A percentile compares a stretch with the other conserved stretches of the same genome.
Evolutionary conservation across 768 basidiomycete species (phyloP).

Genomic region (Vishniacozyma victoriae): DNA sequence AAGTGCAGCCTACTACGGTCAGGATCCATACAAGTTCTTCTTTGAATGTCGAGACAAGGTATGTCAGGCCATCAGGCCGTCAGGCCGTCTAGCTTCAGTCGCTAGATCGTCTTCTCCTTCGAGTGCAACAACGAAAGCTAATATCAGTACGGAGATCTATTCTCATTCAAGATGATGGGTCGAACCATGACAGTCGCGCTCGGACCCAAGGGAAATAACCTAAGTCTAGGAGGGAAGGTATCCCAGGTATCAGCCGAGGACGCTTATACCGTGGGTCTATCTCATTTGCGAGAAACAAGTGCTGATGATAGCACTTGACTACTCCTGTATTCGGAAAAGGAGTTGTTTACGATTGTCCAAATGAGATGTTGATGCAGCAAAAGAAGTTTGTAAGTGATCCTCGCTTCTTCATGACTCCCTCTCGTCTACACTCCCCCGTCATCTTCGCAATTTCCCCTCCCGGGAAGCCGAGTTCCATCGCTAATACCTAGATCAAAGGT

Average conservation of each 20-base stretch:
- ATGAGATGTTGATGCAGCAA: slow-evolving; percentile 96
- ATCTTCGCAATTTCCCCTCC: background rate
- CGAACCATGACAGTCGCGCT: slow-evolving; percentile 84
- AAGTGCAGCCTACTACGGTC: slow-evolving; percentile 80
- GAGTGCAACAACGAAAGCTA: background rate
- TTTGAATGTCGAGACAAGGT: slow-evolving; percentile 56
- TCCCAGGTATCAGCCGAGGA: slow-evolving; percentile 90
- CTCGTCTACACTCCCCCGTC: background rate
- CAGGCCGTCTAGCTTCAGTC: background rate
- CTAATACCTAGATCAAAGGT: slow-evolving; percentile 61
- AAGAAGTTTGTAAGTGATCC: slow-evolving; percentile 67
- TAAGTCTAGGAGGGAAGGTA: slow-evolving; percentile 88
- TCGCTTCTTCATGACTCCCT: background rate
- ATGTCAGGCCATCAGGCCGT: slow-evolving; percentile 10
- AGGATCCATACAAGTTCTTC: slow-evolving; percentile 87
- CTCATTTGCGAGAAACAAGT: background rate
- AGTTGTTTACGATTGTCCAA: slow-evolving; percentile 95
- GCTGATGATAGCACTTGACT: slow-evolving; percentile 65
- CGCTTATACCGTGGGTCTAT: slow-evolving; percentile 62
- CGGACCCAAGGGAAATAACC: slow-evolving; percentile 86
- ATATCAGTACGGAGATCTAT: slow-evolving; percentile 85
- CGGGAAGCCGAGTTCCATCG: background rate
- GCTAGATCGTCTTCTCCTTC: background rate
- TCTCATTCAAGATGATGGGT: slow-evolving; percentile 87
- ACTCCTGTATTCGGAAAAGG: slow-evolving; percentile 95